phyloP scores from a whole-genome alignment of 257 asterid genomes.

The Handroanthus guayacan region DNA sequence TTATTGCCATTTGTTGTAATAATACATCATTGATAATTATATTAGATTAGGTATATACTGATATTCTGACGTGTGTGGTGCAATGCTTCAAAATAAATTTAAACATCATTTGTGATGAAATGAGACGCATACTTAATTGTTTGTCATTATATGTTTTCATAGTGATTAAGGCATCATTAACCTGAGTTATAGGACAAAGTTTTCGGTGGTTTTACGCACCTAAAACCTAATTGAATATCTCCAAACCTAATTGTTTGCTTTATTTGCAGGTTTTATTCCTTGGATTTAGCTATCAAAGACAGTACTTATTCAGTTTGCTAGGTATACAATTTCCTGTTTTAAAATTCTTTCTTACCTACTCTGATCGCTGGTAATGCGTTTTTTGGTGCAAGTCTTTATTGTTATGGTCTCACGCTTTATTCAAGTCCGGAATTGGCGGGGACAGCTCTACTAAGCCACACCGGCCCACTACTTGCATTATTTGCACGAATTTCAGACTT shows the following conservation, averaged over 20 bases:
- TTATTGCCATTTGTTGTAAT: too few relatives aligned
- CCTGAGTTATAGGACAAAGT: neutral
- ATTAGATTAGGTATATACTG: too few relatives aligned
- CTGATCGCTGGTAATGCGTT: neutral
- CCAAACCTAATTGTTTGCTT: neutral
- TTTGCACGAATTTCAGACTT: neutral
- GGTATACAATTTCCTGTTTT: neutral
- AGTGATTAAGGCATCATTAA: too few relatives aligned
- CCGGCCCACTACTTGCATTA: neutral
- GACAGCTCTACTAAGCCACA: neutral
- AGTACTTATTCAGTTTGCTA: neutral
- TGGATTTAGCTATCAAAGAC: neutral
- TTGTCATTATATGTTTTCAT: too few relatives aligned
- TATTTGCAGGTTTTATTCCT: neutral
- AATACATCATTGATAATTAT: too few relatives aligned
- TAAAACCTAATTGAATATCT: neutral
- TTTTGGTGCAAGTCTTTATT: neutral
- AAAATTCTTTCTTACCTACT: slow-evolving; percentile 13
- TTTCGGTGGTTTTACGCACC: neutral
- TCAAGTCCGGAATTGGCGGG: slow-evolving; percentile 11
- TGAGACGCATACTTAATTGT: too few relatives aligned
- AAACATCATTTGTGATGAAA: too few relatives aligned
- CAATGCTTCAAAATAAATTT: too few relatives aligned
- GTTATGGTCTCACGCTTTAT: neutral
- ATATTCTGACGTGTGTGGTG: too few relatives aligned